These are phyloP conservation scores for Avena insularis DNA, from an alignment of 176 grass and related monocot genomes.

Conservation along the genomic window DNA sequence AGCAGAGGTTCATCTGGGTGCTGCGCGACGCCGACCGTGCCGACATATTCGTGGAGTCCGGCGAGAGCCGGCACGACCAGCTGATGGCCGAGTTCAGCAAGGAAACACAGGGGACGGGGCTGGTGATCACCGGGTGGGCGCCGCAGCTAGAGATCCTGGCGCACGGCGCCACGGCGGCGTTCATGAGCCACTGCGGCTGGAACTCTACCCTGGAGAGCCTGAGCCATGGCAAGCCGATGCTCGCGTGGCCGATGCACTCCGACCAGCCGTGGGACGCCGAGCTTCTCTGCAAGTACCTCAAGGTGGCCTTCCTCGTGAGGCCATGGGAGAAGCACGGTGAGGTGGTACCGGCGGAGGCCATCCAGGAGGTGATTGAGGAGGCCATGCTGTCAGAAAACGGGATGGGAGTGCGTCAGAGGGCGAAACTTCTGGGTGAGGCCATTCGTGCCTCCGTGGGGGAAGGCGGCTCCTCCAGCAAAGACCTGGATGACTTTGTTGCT, in stretches of 20 bases:
- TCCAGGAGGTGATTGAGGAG: no score
- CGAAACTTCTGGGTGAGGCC: not conserved
- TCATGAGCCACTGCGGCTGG: conserved; percentile 81
- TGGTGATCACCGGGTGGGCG: conserved; percentile 55
- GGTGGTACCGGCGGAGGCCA: no score
- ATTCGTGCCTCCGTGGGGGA: not conserved
- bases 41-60: not conserved
- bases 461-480: not conserved
- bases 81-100: not conserved
- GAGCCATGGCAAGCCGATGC: conserved; percentile 52
- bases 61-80: not conserved
- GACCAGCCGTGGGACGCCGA: conserved; percentile 58
- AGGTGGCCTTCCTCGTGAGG: not conserved
- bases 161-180: conserved; percentile 48
- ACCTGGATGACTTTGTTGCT: not conserved
- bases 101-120: conserved; percentile 33
- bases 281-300: conserved; percentile 32
- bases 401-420: not conserved
- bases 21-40: conserved; percentile 59
- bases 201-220: conserved; percentile 69
- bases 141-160: conserved; percentile 63
- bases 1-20: conserved; percentile 70
- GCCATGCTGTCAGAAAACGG: not conserved
- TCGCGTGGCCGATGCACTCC: conserved; percentile 66
- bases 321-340: no score